Base-by-base conservation (phyloP, 139 green algal genomes). In the Chlorella vulgaris region DNA sequence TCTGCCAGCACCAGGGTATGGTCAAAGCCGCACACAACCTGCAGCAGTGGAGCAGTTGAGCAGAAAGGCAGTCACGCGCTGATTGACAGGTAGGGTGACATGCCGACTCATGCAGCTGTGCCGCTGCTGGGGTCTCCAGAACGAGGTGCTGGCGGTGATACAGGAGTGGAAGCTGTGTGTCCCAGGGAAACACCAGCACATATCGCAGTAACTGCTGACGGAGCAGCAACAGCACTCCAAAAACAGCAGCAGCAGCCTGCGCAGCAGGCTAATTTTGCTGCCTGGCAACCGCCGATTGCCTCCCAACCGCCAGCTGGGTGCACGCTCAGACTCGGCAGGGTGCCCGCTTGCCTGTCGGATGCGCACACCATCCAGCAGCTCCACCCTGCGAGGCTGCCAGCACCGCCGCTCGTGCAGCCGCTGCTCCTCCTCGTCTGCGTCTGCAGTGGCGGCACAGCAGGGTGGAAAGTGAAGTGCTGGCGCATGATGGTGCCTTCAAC, bases 11-110 rank as follows among this genome's bases (percentile, higher is more conserved):
- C 65, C 35, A 89, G 58, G 3, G 78, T 86, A 60, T 89, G 86
- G 69, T 89, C 86, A 50, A 84, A 69, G 18, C 83, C 86, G 70
- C 73, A 84, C 22, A 74, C 86, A 21, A 89, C 62, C 74, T 80
- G 55, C 35, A 62, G 5, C n/a, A n/a, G n/a, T 26, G 31, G 65
- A 29, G 43, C 6, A 19, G n/a, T 24, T 39, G 28, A 29, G 55
- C 55, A 21, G 5, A 21, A n/a, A n/a, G n/a, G n/a, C n/a, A n/a
- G n/a, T n/a, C n/a, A n/a, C n/a, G n/a, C n/a, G n/a, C n/a, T n/a
- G n/a, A n/a, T 26, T 43, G 65, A 29, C n/a, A 26, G 36, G n/a
- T 24, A 40, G 28, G 21, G 55, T 21, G 55, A 35, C 65, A 43
- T n/a, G 36, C 28, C 19, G 1, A 35, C n/a, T 58, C 13, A 15